Conservation (phyloP, 129 eudicot species). For the Flaveria robusta region DNA sequence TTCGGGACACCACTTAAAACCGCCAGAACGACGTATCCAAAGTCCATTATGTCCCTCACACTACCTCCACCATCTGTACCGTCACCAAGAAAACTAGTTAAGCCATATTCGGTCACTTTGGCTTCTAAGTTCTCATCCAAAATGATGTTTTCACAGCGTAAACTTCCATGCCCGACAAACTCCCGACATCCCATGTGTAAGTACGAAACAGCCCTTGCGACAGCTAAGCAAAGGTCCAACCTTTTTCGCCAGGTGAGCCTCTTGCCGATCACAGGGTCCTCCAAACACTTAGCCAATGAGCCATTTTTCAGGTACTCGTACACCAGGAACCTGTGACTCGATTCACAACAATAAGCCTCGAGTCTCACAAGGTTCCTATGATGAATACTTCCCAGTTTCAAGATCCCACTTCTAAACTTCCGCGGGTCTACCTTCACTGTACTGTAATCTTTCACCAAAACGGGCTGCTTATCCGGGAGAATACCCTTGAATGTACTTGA, state of each 20-base stretch:
- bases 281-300: conserved; percentile 48
- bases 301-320: conserved; percentile 53
- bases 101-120: conserved; percentile 60
- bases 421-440: conserved; percentile 40
- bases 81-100: conserved; percentile 31
- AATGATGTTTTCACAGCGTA: conserved; percentile 48
- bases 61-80: conserved; percentile 29
- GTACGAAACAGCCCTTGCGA: conserved; percentile 65
- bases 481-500: conserved; percentile 50
- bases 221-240: conserved; percentile 48
- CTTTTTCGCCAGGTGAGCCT: conserved; percentile 66
- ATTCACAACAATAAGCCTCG: conserved; percentile 63
- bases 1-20: conserved; percentile 44
- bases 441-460: conserved; percentile 48
- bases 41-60: conserved; percentile 56
- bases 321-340: conserved; percentile 50
- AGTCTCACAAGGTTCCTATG: conserved; percentile 60
- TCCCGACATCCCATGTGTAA: conserved; percentile 75
- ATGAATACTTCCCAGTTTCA: conserved; percentile 58
- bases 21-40: conserved; percentile 48
- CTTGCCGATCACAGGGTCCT: conserved; percentile 48
- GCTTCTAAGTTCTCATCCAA: conserved; percentile 62
- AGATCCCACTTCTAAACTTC: conserved; percentile 47
- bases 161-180: conserved; percentile 61
- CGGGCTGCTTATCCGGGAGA: conserved; percentile 47